phyloP scores from a whole-genome alignment of 1,284 basidiomycete genomes.

The Macrocystidia cucumis region DNA sequence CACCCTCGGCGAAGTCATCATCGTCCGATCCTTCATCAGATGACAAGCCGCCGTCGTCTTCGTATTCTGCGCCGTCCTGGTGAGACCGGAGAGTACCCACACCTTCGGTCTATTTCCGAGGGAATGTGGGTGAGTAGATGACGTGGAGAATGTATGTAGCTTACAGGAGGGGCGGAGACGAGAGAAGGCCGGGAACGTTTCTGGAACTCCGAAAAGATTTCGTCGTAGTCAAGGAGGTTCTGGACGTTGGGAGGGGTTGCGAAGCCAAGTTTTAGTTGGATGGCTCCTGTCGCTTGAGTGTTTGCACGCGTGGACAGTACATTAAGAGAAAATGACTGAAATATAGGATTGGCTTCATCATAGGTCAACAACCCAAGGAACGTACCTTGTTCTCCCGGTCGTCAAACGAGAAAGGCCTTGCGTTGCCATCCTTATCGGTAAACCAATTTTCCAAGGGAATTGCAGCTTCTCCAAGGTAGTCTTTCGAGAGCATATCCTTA shows the following conservation, averaged over 20 bases:
- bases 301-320: constrained; percentile 63
- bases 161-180: constrained; percentile 74
- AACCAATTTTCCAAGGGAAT: constrained; percentile 83
- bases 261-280: constrained; percentile 77
- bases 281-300: constrained; percentile 51
- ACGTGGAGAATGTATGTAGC: constrained; percentile 20
- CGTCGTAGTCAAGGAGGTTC: constrained; percentile 36
- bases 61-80: constrained; percentile 46
- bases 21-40: constrained; percentile 24
- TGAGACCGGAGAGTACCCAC: constrained; percentile 79
- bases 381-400: constrained; percentile 51
- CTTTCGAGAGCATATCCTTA: constrained; percentile 83
- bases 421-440: constrained; percentile 23
- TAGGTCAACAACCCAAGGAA: constrained; percentile 9
- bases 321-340: constrained; percentile 43
- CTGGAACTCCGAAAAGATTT: constrained; percentile 58
- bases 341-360: constrained; percentile 1
- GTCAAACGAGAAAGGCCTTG: constrained; percentile 44
- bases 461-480: constrained; percentile 88
- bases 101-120: constrained; percentile 62
- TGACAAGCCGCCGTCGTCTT: constrained; percentile 74
- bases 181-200: constrained; percentile 60
- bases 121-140: constrained; percentile 6
- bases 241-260: constrained; percentile 37
- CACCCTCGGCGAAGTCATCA: constrained; percentile 19